A percentile compares a stretch with the other conserved stretches of the same genome.
phyloP scores from a whole-genome alignment of 805 yeast species.

The Cephaloascus albidus region DNA sequence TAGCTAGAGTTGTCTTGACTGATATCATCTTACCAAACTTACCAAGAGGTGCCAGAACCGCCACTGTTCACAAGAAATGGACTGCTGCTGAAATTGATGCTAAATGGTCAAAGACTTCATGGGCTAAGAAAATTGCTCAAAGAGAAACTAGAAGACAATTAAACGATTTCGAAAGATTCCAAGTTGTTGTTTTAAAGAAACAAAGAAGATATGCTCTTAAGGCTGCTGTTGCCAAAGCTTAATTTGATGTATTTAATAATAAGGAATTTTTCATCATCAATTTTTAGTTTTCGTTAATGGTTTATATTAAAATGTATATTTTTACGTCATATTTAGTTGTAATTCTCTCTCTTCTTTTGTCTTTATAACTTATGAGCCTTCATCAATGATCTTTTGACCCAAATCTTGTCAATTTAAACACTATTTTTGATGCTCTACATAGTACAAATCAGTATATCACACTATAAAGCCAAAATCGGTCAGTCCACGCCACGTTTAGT shows the following conservation, averaged over 20 bases:
- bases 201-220: constrained; percentile 92
- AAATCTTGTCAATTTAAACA: too few species aligned
- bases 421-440: too few species aligned
- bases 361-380: too few species aligned
- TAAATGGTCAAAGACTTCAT: constrained; percentile 88
- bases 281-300: background rate
- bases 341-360: background rate
- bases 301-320: background rate
- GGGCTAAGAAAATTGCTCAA: constrained; percentile 98
- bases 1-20: constrained; percentile 86
- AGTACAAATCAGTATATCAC: too few species aligned
- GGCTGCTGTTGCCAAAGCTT: constrained; percentile 96
- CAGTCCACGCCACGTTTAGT: too few species aligned
- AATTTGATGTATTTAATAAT: constrained; percentile 19
- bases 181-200: constrained; percentile 94
- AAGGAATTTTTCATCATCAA: background rate
- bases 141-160: constrained; percentile 89
- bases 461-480: too few species aligned
- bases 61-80: constrained; percentile 86
- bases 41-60: constrained; percentile 93
- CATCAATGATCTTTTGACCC: too few species aligned
- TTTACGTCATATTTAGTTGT: background rate
- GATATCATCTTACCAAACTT: constrained; percentile 77
- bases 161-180: constrained; percentile 99
- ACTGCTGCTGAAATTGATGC: constrained; percentile 77